Conservation (phyloP, 2,329 filamentous ascomycete species). For the Ophiosphaerella herpotricha region DNA sequence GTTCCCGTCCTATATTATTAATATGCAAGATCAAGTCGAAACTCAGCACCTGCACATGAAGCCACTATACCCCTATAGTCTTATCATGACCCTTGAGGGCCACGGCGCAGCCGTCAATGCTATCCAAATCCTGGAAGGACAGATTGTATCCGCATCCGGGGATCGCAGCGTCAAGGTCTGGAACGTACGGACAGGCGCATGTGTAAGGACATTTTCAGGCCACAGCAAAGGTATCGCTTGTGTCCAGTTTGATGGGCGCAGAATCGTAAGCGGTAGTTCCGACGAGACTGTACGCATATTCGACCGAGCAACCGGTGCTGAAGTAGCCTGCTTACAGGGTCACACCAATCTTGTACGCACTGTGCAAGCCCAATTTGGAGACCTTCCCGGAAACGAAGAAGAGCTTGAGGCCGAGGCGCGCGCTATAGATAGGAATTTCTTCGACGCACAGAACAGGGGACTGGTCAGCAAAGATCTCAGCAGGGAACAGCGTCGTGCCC, state of each 20-base stretch:
- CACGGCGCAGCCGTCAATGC: slow-evolving; percentile 94
- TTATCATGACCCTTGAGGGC: slow-evolving; percentile 79
- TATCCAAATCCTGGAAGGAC: slow-evolving; percentile 82
- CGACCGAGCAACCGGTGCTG: slow-evolving; percentile 80
- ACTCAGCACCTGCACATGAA: slow-evolving; percentile 52
- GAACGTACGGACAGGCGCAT: slow-evolving; percentile 81
- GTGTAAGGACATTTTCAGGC: slow-evolving; percentile 77
- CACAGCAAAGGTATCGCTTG: slow-evolving; percentile 97
- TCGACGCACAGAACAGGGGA: slow-evolving; percentile 59
- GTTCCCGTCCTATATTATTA: slow-evolving; percentile 61
- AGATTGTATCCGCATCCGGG: slow-evolving; percentile 92
- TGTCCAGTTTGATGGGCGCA: slow-evolving; percentile 91
- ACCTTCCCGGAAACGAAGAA: slow-evolving; percentile 77
- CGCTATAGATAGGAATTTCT: slow-evolving; percentile 74
- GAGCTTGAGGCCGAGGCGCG: slow-evolving; percentile 75
- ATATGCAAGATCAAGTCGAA: slow-evolving; percentile 49
- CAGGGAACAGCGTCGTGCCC: slow-evolving; percentile 41
- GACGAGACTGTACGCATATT: slow-evolving; percentile 97
- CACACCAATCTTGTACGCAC: slow-evolving; percentile 88
- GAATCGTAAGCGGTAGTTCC: slow-evolving; percentile 94
- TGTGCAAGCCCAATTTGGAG: slow-evolving; percentile 92
- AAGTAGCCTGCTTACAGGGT: slow-evolving; percentile 83
- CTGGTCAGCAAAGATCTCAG: slow-evolving; percentile 40
- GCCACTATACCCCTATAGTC: slow-evolving; percentile 68
- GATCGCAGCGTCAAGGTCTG: slow-evolving; percentile 94